These are phyloP conservation scores for Aureobasidium uvarum DNA, from an alignment of 2,329 filamentous ascomycete genomes.

Conservation along the genomic window DNA sequence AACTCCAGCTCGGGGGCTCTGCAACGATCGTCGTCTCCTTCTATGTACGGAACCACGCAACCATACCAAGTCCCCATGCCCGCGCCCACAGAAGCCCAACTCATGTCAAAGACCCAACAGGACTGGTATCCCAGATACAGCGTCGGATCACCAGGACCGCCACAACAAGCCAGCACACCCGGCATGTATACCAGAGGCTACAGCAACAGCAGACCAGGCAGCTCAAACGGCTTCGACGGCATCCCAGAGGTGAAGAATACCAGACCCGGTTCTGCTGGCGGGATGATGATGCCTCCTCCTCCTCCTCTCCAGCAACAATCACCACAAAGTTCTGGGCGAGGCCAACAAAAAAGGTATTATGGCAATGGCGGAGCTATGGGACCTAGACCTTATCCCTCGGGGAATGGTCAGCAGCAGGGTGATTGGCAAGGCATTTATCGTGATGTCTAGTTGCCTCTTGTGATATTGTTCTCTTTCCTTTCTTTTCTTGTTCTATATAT, in stretches of 20 bases:
- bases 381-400: conserved; percentile 5
- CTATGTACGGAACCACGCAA: conserved; percentile 10
- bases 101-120: conserved; percentile 5
- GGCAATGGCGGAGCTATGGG: conserved; percentile 8
- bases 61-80: conserved; percentile 20
- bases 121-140: conserved; percentile 14
- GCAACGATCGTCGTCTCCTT: neutral
- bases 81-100: conserved; percentile 2
- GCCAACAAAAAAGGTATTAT: conserved; percentile 14
- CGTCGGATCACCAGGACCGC: neutral
- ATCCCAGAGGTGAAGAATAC: neutral
- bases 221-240: neutral
- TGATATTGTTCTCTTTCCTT: neutral
- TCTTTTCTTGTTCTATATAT: conserved; percentile 5
- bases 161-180: conserved; percentile 16
- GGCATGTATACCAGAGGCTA: conserved; percentile 20
- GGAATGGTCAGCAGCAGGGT: neutral
- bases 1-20: conserved; percentile 9
- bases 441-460: neutral
- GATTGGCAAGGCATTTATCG: conserved; percentile 6
- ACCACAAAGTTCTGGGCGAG: neutral
- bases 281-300: neutral
- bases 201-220: conserved; percentile 2
- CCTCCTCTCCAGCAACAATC: neutral
- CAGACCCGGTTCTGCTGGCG: neutral